Evolutionary conservation across 2,329 filamentous ascomycete genomes (phyloP).

Genomic region (Calonectria pteridis): DNA sequence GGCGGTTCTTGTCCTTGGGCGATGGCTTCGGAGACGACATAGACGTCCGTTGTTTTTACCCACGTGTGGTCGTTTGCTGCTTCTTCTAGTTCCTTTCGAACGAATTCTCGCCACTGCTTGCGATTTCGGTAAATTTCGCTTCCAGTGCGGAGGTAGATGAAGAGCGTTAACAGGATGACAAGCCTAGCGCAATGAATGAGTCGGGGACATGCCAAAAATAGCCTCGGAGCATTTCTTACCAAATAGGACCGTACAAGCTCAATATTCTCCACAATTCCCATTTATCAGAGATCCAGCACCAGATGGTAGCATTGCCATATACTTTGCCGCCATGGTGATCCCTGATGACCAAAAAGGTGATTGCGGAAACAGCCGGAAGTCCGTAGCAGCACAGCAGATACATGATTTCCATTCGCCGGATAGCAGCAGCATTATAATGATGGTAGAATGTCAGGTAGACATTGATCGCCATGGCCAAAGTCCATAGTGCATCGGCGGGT

Average conservation of each 20-base stretch:
- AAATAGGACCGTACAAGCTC: conserved; percentile 21
- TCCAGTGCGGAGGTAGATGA: conserved; percentile 22
- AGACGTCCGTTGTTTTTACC: conserved; percentile 15
- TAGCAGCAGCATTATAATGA: conserved; percentile 71
- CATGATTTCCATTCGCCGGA: conserved; percentile 57
- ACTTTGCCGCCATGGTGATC: neutral
- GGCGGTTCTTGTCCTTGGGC: neutral
- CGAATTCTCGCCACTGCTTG: conserved; percentile 9
- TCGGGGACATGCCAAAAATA: neutral
- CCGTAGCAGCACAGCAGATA: conserved; percentile 21
- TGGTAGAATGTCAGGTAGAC: conserved; percentile 83
- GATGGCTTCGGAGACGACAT: conserved; percentile 1
- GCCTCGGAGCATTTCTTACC: neutral
- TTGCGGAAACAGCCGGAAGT: conserved; percentile 10
- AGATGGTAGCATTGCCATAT: conserved; percentile 16
- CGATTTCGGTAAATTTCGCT: conserved; percentile 19
- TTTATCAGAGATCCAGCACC: conserved; percentile 21
- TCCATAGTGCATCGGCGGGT: conserved; percentile 74
- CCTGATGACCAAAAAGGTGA: conserved; percentile 5
- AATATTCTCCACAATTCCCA: conserved; percentile 22
- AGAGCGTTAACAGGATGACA: conserved; percentile 14
- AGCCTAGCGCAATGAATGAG: neutral
- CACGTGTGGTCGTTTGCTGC: neutral
- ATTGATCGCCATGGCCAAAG: conserved; percentile 82
- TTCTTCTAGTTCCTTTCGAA: conserved; percentile 14